Evolutionary conservation across 176 grass and related monocot genomes (phyloP).

Genomic region (Phoenix roebelenii): DNA sequence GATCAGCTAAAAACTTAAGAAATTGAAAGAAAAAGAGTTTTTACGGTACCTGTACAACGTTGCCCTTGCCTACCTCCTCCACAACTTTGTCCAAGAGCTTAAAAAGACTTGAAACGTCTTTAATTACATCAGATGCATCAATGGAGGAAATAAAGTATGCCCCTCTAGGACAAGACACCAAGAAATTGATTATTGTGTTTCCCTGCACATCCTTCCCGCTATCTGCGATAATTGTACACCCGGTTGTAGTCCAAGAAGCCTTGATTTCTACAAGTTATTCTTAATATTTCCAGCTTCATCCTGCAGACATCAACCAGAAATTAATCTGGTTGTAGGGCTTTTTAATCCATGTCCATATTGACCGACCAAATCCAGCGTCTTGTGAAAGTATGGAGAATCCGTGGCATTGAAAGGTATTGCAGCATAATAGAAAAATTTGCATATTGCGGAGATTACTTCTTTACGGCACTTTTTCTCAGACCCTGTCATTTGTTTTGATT

Average conservation of each 20-base stretch:
- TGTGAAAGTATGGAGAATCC: conserved; percentile 19
- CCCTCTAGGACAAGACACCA: conserved; percentile 24
- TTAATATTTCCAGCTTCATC: conserved; percentile 17
- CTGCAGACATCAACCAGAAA: conserved; percentile 13
- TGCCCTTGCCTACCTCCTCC: conserved; percentile 15
- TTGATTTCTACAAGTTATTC: conserved; percentile 10
- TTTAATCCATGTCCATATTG: conserved; percentile 12
- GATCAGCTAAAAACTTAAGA: too few relatives aligned
- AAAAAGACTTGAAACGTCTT: conserved; percentile 14
- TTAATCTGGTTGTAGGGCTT: conserved; percentile 12
- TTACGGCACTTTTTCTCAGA: too few relatives aligned
- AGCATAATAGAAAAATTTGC: too few relatives aligned
- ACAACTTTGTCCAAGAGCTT: conserved; percentile 22
- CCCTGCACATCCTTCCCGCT: conserved; percentile 24
- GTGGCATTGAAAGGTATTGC: conserved; percentile 1
- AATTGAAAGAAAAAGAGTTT: neutral
- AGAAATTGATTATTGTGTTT: conserved; percentile 22
- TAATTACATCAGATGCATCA: conserved; percentile 13
- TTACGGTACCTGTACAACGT: conserved; percentile 19
- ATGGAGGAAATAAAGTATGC: conserved; percentile 20
- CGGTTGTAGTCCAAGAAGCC: conserved; percentile 21
- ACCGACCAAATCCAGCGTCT: conserved; percentile 24
- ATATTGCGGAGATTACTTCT: too few relatives aligned
- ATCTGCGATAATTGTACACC: conserved; percentile 23
- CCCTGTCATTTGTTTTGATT: too few relatives aligned